Percentiles rank a stretch among this genome's conserved stretches.
Conservation (phyloP, 2,329 filamentous ascomycete species). For the Laburnicola sp. region DNA sequence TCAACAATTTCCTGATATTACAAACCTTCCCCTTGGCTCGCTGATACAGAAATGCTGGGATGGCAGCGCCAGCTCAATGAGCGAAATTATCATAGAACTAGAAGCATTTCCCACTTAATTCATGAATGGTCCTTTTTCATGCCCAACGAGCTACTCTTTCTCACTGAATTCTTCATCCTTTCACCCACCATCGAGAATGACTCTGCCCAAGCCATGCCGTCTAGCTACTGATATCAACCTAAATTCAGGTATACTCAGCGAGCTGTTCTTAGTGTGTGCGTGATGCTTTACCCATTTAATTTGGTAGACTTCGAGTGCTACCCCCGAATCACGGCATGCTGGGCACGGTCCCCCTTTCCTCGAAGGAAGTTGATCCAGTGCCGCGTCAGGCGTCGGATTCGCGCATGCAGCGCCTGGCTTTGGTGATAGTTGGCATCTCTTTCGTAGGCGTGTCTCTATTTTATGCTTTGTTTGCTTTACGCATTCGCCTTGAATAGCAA, state of each 20-base stretch:
- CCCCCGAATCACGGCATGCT: too few relatives aligned
- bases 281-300: too few relatives aligned
- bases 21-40: slow-evolving; percentile 2
- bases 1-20: slow-evolving; percentile 4
- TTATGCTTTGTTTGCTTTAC: too few relatives aligned
- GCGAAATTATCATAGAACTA: not conserved
- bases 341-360: too few relatives aligned
- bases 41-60: slow-evolving; percentile 1
- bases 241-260: not conserved
- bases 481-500: too few relatives aligned
- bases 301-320: too few relatives aligned
- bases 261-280: too few relatives aligned
- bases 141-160: not conserved
- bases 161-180: not conserved
- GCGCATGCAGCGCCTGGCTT: too few relatives aligned
- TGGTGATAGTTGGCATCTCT: too few relatives aligned
- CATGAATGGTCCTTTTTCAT: not conserved
- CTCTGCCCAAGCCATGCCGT: not conserved
- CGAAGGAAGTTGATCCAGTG: too few relatives aligned
- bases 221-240: not conserved
- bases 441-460: too few relatives aligned
- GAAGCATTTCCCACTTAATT: not conserved
- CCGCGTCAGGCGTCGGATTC: too few relatives aligned
- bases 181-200: not conserved
- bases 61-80: not conserved